phyloP scores from a whole-genome alignment of 345 rosid species.

The Bretschneidera sinensis region DNA sequence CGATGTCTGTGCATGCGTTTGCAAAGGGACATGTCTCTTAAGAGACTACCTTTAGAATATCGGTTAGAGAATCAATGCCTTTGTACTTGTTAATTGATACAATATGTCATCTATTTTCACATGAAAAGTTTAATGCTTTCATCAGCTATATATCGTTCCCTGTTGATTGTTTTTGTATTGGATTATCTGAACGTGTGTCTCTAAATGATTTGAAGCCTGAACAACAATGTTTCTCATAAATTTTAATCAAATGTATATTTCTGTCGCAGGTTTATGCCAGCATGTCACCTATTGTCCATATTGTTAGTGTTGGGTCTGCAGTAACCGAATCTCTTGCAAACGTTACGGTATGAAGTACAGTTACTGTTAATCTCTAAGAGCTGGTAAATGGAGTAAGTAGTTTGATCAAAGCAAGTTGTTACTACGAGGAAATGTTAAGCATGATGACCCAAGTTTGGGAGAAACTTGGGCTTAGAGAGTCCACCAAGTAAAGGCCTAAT shows the following conservation, averaged over 20 bases:
- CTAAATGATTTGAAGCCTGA: background rate
- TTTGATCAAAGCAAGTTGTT: too few relatives aligned
- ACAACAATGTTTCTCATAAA: background rate
- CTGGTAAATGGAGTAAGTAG: background rate
- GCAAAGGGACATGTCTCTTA: too few relatives aligned
- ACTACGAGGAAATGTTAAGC: too few relatives aligned
- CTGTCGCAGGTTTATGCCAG: slow-evolving; percentile 82
- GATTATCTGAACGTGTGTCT: background rate
- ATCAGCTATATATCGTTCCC: background rate
- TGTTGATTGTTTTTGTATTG: too few relatives aligned
- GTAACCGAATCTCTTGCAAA: slow-evolving; percentile 64
- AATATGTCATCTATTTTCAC: too few relatives aligned
- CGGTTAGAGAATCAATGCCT: background rate
- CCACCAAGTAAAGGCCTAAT: too few relatives aligned
- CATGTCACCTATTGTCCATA: slow-evolving; percentile 82
- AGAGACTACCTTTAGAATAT: background rate
- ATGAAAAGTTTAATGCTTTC: background rate
- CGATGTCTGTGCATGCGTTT: too few relatives aligned
- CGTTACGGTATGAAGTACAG: slow-evolving; percentile 51
- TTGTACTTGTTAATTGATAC: background rate
- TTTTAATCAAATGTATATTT: slow-evolving; percentile 4
- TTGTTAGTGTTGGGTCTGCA: slow-evolving; percentile 57
- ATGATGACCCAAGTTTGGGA: too few relatives aligned
- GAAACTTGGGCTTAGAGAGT: too few relatives aligned
- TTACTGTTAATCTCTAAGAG: slow-evolving; percentile 4